Base-by-base conservation (phyloP, 2,329 filamentous ascomycete genomes). In the Blastomyces gilchristii region DNA sequence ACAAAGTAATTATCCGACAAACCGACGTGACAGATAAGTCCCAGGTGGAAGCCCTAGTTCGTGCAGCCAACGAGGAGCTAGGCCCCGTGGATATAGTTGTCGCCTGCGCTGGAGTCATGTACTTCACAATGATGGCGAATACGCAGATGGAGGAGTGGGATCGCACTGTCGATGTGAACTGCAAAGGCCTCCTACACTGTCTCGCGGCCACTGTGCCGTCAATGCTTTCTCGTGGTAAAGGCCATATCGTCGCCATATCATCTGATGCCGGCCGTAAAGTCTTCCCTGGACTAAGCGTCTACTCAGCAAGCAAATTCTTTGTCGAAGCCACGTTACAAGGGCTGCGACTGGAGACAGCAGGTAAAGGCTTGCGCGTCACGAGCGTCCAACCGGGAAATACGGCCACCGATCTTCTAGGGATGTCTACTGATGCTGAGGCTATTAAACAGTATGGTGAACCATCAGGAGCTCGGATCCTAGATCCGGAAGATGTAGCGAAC, bases 111-210 rank as follows among this genome's bases (percentile, higher is more conserved):
- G 89, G 89, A 45, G 89, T 93, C 71, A 93, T 93, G 89, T 93
- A 93, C 78, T 93, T 86, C 76, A 92, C 89, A 62, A 86, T 92
- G 85, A 92, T 93, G 89, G 84, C 86, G 63, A 92, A 91, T 71
- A 82, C 79, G 18, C 82, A 88, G 66, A 83, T 80, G 0, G 87
- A 89, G 5, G 86, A 93, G 69, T 93, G 89, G 89, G 86, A 91
- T 66, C 87, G 84, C 63, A 92, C 89, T 0, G 88, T 93, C 52
- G 89, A 92, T 69, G 88, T 93, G 68, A 93, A 93, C 78, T 92
- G 89, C 84, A 92, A 92, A 76, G 89, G 89, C 47, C 81, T 93
- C 1, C 78, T 92, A 62, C 82, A 93, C 79, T 87, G 85, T 67
- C 80, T 93, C 2, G 83, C 87, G 0, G 82, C 87, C 1, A 85